Conservation (phyloP, 164 flowering plant genomes). For the Chimonanthus praecox region DNA sequence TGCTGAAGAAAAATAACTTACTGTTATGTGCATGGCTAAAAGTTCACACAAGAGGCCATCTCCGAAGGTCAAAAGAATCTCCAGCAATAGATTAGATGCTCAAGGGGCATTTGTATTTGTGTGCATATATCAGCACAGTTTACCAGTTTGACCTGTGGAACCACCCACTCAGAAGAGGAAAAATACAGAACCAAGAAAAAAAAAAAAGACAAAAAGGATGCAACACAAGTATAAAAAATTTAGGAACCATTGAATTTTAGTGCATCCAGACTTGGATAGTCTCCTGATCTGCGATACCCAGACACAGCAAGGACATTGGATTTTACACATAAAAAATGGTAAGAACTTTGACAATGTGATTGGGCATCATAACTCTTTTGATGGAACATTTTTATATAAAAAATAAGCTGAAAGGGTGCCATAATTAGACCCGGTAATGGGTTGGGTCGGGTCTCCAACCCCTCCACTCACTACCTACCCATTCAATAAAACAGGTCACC, state of each 20-base stretch:
- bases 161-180: constrained; percentile 7
- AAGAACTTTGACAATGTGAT: too few species aligned
- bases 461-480: too few species aligned
- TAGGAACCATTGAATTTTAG: not conserved
- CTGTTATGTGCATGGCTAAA: constrained; percentile 52
- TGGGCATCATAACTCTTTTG: too few species aligned
- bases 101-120: constrained; percentile 26
- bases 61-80: constrained; percentile 38
- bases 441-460: too few species aligned
- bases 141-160: constrained; percentile 44
- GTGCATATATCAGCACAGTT: constrained; percentile 19
- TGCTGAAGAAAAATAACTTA: constrained; percentile 26
- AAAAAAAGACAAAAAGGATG: not conserved
- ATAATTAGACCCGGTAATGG: too few species aligned
- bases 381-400: too few species aligned
- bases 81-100: constrained; percentile 31
- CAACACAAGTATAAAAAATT: not conserved
- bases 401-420: too few species aligned
- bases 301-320: too few species aligned
- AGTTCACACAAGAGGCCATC: constrained; percentile 62
- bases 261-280: not conserved
- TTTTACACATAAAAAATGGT: too few species aligned
- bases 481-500: too few species aligned
- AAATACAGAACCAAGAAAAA: not conserved
- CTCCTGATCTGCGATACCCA: too few species aligned